Evolutionary conservation across 345 rosid genomes (phyloP).

Genomic region (Erucastrum elatum): DNA sequence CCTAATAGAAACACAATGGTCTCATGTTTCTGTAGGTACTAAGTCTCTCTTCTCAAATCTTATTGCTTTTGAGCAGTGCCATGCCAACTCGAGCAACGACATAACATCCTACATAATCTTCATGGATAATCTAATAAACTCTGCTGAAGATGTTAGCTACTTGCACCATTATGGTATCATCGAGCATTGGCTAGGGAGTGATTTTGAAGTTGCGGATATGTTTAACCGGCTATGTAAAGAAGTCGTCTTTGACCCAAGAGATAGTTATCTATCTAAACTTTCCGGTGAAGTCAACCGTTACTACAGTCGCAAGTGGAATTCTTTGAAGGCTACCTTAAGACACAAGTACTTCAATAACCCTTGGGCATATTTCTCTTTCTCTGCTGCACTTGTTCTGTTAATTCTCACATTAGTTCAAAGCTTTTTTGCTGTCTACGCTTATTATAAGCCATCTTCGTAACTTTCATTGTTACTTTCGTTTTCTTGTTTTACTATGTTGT

Average conservation of each 20-base stretch:
- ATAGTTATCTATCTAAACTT: constrained; percentile 63
- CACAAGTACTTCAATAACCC: constrained; percentile 82
- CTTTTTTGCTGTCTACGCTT: constrained; percentile 66
- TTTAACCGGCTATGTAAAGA: constrained; percentile 84
- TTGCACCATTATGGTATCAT: constrained; percentile 73
- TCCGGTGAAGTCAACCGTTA: constrained; percentile 64
- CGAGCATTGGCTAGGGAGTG: constrained; percentile 93
- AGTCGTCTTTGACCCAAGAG: constrained; percentile 73
- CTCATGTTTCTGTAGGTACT: constrained; percentile 42
- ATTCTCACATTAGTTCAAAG: constrained; percentile 72
- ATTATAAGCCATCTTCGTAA: constrained; percentile 55
- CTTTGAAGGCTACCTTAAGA: constrained; percentile 72
- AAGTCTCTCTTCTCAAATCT: constrained; percentile 81
- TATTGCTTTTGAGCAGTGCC: constrained; percentile 81
- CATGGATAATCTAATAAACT: constrained; percentile 89
- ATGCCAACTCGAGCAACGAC: constrained; percentile 65
- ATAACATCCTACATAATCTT: constrained; percentile 78
- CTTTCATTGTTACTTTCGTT: not conserved
- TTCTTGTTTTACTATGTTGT: not conserved
- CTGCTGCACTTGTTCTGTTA: constrained; percentile 63
- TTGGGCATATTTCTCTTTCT: constrained; percentile 77
- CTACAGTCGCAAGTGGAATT: constrained; percentile 73
- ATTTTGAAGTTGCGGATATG: constrained; percentile 78
- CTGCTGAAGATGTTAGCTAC: constrained; percentile 69
- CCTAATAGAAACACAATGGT: not conserved